These are phyloP conservation scores for Fusarium guadeloupense DNA, from an alignment of 2,329 filamentous ascomycete genomes.

Conservation along the genomic window DNA sequence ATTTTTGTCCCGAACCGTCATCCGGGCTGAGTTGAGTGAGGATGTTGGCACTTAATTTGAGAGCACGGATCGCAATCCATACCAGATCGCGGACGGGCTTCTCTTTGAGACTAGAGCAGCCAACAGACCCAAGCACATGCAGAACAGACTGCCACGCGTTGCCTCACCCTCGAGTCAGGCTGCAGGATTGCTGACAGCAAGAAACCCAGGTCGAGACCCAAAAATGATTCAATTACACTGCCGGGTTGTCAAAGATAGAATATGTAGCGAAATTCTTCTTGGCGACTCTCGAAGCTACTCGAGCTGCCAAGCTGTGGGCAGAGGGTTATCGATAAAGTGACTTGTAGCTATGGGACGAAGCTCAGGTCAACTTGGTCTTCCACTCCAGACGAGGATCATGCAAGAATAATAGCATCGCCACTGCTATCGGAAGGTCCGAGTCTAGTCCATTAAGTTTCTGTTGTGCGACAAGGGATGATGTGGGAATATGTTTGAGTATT, in stretches of 20 bases:
- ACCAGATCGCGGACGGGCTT: not conserved
- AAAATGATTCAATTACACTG: not conserved
- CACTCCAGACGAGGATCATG: not conserved
- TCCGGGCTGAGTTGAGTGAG: not conserved
- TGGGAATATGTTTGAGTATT: not conserved
- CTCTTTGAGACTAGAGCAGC: not conserved
- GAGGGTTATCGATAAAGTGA: not conserved
- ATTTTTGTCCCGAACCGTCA: not conserved
- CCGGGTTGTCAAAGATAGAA: not conserved
- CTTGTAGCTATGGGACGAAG: not conserved
- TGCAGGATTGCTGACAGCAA: conserved; percentile 1
- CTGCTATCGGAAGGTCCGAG: not conserved
- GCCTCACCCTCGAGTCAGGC: not conserved
- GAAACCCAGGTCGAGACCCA: not conserved
- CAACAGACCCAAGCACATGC: not conserved
- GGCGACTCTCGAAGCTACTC: not conserved
- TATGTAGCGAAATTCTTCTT: not conserved
- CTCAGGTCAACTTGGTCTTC: not conserved
- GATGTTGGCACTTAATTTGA: not conserved
- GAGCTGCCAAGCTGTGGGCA: not conserved
- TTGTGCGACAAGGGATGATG: not conserved
- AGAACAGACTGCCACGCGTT: not conserved
- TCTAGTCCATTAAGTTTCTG: not conserved
- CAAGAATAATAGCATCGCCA: not conserved
- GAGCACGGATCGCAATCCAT: not conserved